Evolutionary conservation across 1,139 yeast species (phyloP).

Genomic region (Waltiozyma sp.): DNA sequence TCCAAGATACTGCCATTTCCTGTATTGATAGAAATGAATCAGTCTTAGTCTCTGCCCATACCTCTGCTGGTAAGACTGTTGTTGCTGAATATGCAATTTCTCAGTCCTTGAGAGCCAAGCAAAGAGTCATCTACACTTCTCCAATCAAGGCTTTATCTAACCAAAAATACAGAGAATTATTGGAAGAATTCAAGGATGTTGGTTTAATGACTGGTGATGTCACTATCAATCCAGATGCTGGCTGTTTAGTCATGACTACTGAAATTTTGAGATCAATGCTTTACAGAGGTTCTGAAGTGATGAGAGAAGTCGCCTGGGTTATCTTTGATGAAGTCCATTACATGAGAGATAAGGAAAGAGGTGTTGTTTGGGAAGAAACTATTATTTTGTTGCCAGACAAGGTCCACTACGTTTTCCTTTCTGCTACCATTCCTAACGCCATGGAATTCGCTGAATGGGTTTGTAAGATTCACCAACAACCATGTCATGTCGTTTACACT

Average conservation of each 20-base stretch:
- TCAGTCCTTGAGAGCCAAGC: slow-evolving; percentile 79
- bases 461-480: slow-evolving; percentile 87
- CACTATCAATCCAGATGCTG: slow-evolving; percentile 92
- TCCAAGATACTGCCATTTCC: slow-evolving; percentile 91
- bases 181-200: slow-evolving; percentile 89
- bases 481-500: slow-evolving; percentile 97
- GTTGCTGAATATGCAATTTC: slow-evolving; percentile 99
- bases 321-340: slow-evolving; percentile 94
- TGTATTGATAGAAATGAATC: slow-evolving; percentile 91
- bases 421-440: slow-evolving; percentile 97
- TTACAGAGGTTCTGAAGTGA: slow-evolving; percentile 86
- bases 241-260: slow-evolving; percentile 95
- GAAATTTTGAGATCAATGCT: slow-evolving; percentile 90
- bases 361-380: slow-evolving; percentile 99
- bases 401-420: slow-evolving; percentile 75
- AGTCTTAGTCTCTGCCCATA: slow-evolving; percentile 96
- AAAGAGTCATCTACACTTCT: slow-evolving; percentile 91
- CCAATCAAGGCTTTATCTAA: slow-evolving; percentile 96
- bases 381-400: slow-evolving; percentile 91
- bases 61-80: slow-evolving; percentile 98
- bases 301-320: slow-evolving; percentile 96
- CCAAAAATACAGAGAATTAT: slow-evolving; percentile 88
- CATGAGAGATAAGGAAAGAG: slow-evolving; percentile 92
- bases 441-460: slow-evolving; percentile 99
- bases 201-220: slow-evolving; percentile 98